Evolutionary conservation across 768 basidiomycete species (phyloP).

Genomic region (Rhizopogon vesiculosus): DNA sequence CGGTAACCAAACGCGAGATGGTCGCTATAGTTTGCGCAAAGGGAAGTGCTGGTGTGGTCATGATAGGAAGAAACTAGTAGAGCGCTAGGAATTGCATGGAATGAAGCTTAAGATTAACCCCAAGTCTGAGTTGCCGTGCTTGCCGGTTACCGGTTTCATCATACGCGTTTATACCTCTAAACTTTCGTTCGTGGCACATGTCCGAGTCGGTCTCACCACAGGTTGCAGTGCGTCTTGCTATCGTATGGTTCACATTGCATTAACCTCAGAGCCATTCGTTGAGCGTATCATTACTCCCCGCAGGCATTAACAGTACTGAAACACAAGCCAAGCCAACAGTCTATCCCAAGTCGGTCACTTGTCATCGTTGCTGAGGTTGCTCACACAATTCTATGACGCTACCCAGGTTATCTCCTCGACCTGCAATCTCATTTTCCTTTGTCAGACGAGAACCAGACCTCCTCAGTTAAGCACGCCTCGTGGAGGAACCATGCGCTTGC

Average conservation of each 20-base stretch:
- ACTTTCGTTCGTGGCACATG: no score
- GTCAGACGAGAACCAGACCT: neutral
- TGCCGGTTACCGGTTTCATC: no score
- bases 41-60: neutral
- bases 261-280: neutral
- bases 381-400: neutral
- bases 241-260: neutral
- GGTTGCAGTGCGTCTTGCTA: neutral
- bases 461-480: neutral
- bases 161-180: no score
- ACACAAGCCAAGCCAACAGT: slow-evolving; percentile 20
- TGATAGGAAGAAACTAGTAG: neutral
- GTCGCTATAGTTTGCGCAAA: neutral
- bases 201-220: neutral
- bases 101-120: no score
- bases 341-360: slow-evolving; percentile 14
- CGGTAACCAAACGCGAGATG: slow-evolving; percentile 11
- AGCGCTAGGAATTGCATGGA: no score
- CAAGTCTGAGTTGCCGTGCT: no score
- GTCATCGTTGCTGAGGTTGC: neutral
- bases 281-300: neutral
- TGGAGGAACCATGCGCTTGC: slow-evolving; percentile 25
- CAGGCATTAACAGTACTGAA: slow-evolving; percentile 21
- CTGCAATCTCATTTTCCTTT: slow-evolving; percentile 20
- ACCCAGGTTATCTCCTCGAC: slow-evolving; percentile 22